These are phyloP conservation scores for Sclerotinia sclerotiorum DNA, from an alignment of 2,329 filamentous ascomycete species.

Conservation along the genomic window DNA sequence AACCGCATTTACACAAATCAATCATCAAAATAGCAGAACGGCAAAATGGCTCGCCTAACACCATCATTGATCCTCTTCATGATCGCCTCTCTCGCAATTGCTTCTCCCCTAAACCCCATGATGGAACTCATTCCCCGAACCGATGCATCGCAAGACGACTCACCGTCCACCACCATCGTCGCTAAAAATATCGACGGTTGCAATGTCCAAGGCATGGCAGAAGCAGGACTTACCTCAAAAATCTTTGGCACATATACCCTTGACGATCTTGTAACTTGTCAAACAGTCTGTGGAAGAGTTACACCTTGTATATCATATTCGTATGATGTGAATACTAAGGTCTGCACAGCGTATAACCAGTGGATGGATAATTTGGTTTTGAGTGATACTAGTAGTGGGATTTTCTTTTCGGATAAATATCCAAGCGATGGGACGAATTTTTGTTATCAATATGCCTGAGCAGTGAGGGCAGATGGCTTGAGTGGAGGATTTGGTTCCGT, in stretches of 20 bases:
- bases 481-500: too few relatives aligned
- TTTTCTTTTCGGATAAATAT: constrained; percentile 21
- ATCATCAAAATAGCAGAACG: neutral
- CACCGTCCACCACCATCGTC: neutral
- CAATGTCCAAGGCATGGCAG: constrained; percentile 14
- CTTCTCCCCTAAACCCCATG: neutral
- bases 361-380: constrained; percentile 14
- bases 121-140: neutral
- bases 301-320: constrained; percentile 20
- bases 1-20: neutral
- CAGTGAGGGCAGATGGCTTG: neutral
- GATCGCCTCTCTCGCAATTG: neutral
- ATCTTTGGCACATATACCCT: neutral
- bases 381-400: constrained; percentile 2
- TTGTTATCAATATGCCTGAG: neutral
- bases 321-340: neutral
- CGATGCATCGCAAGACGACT: neutral
- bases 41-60: constrained; percentile 6
- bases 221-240: neutral
- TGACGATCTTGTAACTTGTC: neutral
- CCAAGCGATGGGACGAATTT: constrained; percentile 17
- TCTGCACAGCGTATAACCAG: constrained; percentile 4
- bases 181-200: constrained; percentile 18
- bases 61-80: neutral
- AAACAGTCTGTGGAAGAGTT: neutral